Percentiles rank a stretch among this genome's conserved stretches.
These are phyloP conservation scores for Apocynum venetum DNA, from an alignment of 257 asterid genomes.

Conservation along the genomic window DNA sequence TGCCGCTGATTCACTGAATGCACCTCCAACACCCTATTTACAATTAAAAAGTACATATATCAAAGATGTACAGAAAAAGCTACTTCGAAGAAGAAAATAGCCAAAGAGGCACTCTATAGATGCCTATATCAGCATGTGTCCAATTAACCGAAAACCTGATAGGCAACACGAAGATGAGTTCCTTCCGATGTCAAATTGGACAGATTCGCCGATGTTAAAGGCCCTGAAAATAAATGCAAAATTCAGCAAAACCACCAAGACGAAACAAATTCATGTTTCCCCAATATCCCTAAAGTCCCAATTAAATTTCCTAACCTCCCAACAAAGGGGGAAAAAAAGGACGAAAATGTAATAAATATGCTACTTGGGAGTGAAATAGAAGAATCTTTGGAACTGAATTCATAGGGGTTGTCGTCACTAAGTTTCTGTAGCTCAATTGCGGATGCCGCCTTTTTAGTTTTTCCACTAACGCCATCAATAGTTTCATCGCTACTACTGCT, in stretches of 20 bases:
- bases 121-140: not conserved
- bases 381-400: constrained; percentile 46
- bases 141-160: constrained; percentile 55
- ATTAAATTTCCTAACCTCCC: not conserved
- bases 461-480: constrained; percentile 7
- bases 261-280: not conserved
- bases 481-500: constrained; percentile 16
- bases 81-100: not conserved
- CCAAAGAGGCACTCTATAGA: not conserved
- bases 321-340: not conserved
- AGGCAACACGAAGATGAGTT: constrained; percentile 90
- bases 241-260: constrained; percentile 2
- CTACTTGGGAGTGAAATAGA: constrained; percentile 71
- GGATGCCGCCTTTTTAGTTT: constrained; percentile 26
- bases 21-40: constrained; percentile 85
- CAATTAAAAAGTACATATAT: constrained; percentile 13
- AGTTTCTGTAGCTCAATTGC: constrained; percentile 57
- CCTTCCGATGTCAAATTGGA: constrained; percentile 69
- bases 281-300: not conserved
- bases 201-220: constrained; percentile 75
- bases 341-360: not conserved
- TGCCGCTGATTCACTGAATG: constrained; percentile 94
- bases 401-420: constrained; percentile 44
- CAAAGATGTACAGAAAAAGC: not conserved
- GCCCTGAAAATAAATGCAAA: constrained; percentile 49